These are phyloP conservation scores for Exophiala mesophila DNA, from an alignment of 2,329 filamentous ascomycete species.

Conservation along the genomic window DNA sequence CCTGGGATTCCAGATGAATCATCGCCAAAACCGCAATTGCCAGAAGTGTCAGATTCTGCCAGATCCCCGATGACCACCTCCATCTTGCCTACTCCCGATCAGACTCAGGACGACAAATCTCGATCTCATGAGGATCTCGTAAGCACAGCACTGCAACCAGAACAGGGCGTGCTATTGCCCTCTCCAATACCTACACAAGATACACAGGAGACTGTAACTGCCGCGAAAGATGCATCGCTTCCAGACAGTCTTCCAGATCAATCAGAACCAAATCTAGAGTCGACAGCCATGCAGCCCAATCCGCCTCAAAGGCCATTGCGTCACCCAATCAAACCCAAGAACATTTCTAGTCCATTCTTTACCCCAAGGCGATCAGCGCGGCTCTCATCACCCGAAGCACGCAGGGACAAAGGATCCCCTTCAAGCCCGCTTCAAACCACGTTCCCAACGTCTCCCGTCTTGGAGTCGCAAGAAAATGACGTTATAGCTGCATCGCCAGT, in stretches of 20 bases:
- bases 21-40: no score
- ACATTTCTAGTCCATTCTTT: conserved; percentile 24
- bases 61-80: background rate
- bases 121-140: no score
- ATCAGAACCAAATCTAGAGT: no score
- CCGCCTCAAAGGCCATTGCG: no score
- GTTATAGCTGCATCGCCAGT: background rate
- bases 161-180: background rate
- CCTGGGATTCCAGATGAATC: no score
- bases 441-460: conserved; percentile 2
- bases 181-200: conserved; percentile 3
- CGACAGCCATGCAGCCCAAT: no score
- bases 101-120: conserved; percentile 10
- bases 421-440: background rate
- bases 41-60: no score
- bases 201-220: background rate
- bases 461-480: background rate
- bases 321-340: conserved; percentile 6
- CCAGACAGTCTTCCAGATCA: no score
- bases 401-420: conserved; percentile 10
- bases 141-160: no score
- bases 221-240: conserved; percentile 1
- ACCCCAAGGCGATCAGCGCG: conserved; percentile 11
- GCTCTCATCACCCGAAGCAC: conserved; percentile 3
- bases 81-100: conserved; percentile 18